Conservation (phyloP, 2,329 filamentous ascomycete species). For the Clonostachys solani region DNA sequence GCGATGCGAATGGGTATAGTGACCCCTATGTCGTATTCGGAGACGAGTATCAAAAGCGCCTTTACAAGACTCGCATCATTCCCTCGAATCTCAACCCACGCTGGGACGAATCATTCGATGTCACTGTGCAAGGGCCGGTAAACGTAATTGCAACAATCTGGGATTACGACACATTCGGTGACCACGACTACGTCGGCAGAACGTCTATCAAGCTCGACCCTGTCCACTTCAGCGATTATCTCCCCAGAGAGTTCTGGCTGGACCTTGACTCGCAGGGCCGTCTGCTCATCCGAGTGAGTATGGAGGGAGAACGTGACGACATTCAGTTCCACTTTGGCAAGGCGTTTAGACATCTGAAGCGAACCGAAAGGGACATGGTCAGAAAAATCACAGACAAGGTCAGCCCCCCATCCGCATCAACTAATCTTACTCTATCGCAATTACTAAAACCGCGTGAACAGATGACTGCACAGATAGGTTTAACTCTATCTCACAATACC, state of each 20-base stretch:
- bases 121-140: slow-evolving; percentile 84
- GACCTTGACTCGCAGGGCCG: slow-evolving; percentile 94
- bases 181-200: slow-evolving; percentile 94
- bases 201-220: slow-evolving; percentile 98
- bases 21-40: slow-evolving; percentile 97
- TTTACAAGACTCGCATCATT: slow-evolving; percentile 91
- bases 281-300: slow-evolving; percentile 84
- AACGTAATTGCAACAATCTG: slow-evolving; percentile 97
- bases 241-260: slow-evolving; percentile 95
- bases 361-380: slow-evolving; percentile 97
- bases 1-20: slow-evolving; percentile 88
- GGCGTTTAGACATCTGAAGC: slow-evolving; percentile 89
- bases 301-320: slow-evolving; percentile 97
- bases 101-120: slow-evolving; percentile 97
- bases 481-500: slow-evolving; percentile 79
- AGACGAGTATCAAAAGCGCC: slow-evolving; percentile 94
- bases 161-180: slow-evolving; percentile 96
- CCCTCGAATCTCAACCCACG: slow-evolving; percentile 87
- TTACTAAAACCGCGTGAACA: slow-evolving; percentile 23
- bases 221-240: slow-evolving; percentile 92
- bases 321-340: slow-evolving; percentile 99
- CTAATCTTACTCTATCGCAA: slow-evolving; percentile 5
- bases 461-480: slow-evolving; percentile 90
- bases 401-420: slow-evolving; percentile 13
- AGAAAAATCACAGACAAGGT: slow-evolving; percentile 97